Base-by-base conservation (phyloP, 2,329 filamentous ascomycete species). In the Atkinsonella hypoxylon region DNA sequence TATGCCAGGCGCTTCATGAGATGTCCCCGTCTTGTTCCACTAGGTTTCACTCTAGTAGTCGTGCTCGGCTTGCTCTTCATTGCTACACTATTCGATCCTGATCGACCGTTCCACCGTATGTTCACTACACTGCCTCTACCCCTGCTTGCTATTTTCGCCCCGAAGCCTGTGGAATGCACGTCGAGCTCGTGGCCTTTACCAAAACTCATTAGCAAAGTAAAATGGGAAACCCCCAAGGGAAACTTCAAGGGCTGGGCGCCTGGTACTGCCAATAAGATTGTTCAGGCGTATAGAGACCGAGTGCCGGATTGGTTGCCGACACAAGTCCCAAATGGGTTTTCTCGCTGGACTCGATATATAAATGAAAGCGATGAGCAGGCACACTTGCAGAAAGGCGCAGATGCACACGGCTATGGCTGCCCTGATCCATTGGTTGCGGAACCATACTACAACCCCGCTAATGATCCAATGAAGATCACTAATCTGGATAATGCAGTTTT, bases 401-500 rank as follows among this genome's bases (percentile, higher is more conserved):
- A n/a, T 3, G 18, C 18, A 6, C 45, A 31, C 13, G 15, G 17
- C 26, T 6, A 32, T 22, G 15, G 17, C n/a, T 54, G 53, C 38
- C 42, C 32, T 15, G 48, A 54, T 42, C 51, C 48, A 12, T 18
- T 50, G 12, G 30, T 48, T 2, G 6, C 47, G 17, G 53, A 54
- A 20, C 48, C 48, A 22, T 54, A 48, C 45, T 72, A 72, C 45
- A 64, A 55, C 18, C 60, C 70, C 3, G 57, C 56, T 1, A 52
- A 58, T 15, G 70, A 72, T 26, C 70, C 70, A 1, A 26, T 72
- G 47, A 69, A 66, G 47, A 61, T 71, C 17, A 64, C 65, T 2
- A 72, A 72, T 34, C 61, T 70, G 1, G 55, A 68, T 7, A 57
- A 66, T 17, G 61, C 62, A 0, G 44, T 71, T 0, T 50, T 66